Evolutionary conservation across 2,329 filamentous ascomycete species (phyloP).

Genomic region (Penicillium olsonii): DNA sequence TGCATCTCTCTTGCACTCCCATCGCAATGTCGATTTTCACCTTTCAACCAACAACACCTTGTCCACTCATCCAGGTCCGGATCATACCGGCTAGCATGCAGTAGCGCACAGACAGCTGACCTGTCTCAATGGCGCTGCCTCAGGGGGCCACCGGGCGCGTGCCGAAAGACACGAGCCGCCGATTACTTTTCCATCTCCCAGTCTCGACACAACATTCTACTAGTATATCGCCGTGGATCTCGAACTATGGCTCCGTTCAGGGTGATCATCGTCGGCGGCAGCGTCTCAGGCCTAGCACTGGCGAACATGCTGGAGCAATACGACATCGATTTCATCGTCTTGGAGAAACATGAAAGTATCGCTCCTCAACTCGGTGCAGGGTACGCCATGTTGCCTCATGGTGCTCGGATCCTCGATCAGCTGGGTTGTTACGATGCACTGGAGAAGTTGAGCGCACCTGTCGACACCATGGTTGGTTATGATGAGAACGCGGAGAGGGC

Average conservation of each 20-base stretch:
- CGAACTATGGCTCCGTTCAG: background rate
- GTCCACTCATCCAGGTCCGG: too few relatives aligned
- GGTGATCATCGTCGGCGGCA: conserved; percentile 15
- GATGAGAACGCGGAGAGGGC: background rate
- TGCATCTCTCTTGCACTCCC: too few relatives aligned
- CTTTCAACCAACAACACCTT: too few relatives aligned
- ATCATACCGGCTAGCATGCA: too few relatives aligned
- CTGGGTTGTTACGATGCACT: conserved; percentile 4
- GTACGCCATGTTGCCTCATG: conserved; percentile 6
- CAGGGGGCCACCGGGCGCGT: too few relatives aligned
- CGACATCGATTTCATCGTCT: conserved; percentile 6
- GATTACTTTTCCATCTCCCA: too few relatives aligned
- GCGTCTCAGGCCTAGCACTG: conserved; percentile 12
- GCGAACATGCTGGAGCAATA: conserved; percentile 5
- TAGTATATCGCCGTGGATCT: background rate
- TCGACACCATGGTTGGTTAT: background rate
- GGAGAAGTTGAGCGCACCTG: background rate
- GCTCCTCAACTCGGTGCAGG: conserved; percentile 10
- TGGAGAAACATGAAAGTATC: conserved; percentile 6
- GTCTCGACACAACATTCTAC: too few relatives aligned
- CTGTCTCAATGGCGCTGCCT: too few relatives aligned
- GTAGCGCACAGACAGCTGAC: too few relatives aligned
- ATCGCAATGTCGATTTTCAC: too few relatives aligned
- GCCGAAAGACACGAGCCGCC: too few relatives aligned
- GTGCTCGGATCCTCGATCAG: conserved; percentile 5